Evolutionary conservation across 805 yeast species (phyloP).

Genomic region (Metschnikowia reukaufii): DNA sequence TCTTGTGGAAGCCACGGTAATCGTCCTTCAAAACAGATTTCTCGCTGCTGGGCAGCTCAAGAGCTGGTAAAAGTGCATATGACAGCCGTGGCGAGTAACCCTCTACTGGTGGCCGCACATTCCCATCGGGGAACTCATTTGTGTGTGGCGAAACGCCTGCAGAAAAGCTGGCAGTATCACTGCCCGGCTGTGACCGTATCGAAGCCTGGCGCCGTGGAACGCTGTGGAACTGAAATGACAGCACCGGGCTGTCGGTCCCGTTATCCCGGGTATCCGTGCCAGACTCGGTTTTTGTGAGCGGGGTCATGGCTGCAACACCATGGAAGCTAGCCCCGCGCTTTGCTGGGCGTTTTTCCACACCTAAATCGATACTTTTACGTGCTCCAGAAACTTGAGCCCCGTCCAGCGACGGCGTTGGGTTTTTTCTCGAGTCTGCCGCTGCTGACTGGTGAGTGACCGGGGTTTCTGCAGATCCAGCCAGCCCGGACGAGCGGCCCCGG

Average conservation of each 20-base stretch:
- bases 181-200: constrained; percentile 6
- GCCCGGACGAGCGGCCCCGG: constrained; percentile 10
- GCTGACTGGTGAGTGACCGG: constrained; percentile 2
- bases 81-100: constrained; percentile 21
- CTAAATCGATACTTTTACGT: neutral
- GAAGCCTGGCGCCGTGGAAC: constrained; percentile 3
- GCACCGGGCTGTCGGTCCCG: constrained; percentile 7
- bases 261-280: constrained; percentile 1
- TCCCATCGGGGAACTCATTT: constrained; percentile 8
- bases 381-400: neutral
- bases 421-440: constrained; percentile 1
- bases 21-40: constrained; percentile 19
- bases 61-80: constrained; percentile 8
- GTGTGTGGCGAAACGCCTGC: constrained; percentile 11
- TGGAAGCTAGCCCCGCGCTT: too few species aligned
- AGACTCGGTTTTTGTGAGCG: neutral
- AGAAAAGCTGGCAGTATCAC: neutral
- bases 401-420: neutral
- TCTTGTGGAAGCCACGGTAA: constrained; percentile 43
- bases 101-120: constrained; percentile 9
- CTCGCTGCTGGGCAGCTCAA: constrained; percentile 1
- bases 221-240: constrained; percentile 11
- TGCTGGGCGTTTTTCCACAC: too few species aligned
- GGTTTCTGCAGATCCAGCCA: neutral
- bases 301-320: too few species aligned